A percentile compares a stretch with the other conserved stretches of the same genome.
These are phyloP conservation scores for Aspergillus avenaceus DNA, from an alignment of 495 filamentous ascomycete genomes.

Conservation along the genomic window DNA sequence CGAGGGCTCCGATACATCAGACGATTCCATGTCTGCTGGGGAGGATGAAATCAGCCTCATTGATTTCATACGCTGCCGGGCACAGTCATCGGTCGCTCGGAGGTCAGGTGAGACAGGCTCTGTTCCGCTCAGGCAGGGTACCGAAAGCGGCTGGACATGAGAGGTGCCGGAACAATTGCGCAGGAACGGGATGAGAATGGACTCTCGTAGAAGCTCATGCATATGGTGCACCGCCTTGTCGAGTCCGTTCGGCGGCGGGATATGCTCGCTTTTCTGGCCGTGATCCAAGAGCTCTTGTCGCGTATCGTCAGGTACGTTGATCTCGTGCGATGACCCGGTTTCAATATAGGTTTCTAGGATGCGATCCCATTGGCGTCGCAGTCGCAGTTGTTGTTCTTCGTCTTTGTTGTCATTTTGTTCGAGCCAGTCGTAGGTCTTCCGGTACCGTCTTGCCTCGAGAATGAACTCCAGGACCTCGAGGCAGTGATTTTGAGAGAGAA, in stretches of 20 bases:
- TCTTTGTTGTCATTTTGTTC: constrained; percentile 21
- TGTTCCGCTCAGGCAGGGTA: not conserved
- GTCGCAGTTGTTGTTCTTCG: constrained; percentile 38
- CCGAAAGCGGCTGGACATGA: constrained; percentile 1
- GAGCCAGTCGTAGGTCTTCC: constrained; percentile 56
- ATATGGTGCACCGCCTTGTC: constrained; percentile 70
- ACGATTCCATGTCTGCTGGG: not conserved
- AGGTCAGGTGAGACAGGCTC: not conserved
- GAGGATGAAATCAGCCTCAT: not conserved
- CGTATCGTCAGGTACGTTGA: constrained; percentile 74
- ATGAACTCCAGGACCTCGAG: constrained; percentile 88
- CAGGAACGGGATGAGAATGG: constrained; percentile 44
- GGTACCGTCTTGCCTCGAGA: constrained; percentile 78
- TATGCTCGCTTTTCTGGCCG: constrained; percentile 42
- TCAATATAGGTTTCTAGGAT: constrained; percentile 35
- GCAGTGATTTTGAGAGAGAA: constrained; percentile 86
- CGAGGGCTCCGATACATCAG: not conserved
- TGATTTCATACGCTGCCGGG: not conserved
- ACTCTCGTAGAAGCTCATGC: constrained; percentile 85
- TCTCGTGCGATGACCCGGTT: constrained; percentile 55
- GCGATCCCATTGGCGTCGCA: constrained; percentile 59
- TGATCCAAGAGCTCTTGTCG: constrained; percentile 67
- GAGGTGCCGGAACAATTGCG: constrained; percentile 2
- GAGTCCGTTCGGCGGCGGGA: constrained; percentile 66
- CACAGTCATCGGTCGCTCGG: not conserved